phyloP scores from a whole-genome alignment of 129 eudicot genomes.

The Calendula officinalis region DNA sequence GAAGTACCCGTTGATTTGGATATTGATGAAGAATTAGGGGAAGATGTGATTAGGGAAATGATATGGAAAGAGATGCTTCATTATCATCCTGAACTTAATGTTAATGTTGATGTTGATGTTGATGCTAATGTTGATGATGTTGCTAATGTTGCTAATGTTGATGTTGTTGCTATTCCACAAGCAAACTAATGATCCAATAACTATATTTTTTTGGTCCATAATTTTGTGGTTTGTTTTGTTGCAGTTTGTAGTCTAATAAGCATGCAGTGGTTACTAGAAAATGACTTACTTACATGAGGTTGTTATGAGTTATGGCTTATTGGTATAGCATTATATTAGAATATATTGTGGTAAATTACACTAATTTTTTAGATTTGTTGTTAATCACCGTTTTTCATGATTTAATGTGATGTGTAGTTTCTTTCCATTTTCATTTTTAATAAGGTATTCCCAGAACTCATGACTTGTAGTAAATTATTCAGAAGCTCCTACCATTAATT shows the following conservation, averaged over 20 bases:
- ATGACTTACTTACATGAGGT: neutral
- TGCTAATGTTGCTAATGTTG: constrained; percentile 14
- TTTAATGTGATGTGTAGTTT: too few relatives aligned
- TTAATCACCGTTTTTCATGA: too few relatives aligned
- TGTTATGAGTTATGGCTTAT: too few relatives aligned
- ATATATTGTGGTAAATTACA: too few relatives aligned
- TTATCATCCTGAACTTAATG: constrained; percentile 53
- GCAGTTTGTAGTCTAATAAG: constrained; percentile 10
- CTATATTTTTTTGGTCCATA: neutral
- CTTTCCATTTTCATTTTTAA: too few relatives aligned
- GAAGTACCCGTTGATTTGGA: constrained; percentile 55
- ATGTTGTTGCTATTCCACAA: constrained; percentile 14
- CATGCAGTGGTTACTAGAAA: neutral
- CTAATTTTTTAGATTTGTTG: too few relatives aligned
- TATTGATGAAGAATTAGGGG: constrained; percentile 61
- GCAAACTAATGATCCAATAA: constrained; percentile 4
- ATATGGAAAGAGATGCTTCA: constrained; percentile 68
- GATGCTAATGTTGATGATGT: too few relatives aligned
- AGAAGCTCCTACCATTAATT: too few relatives aligned
- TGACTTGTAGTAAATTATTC: too few relatives aligned
- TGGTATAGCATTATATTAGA: too few relatives aligned
- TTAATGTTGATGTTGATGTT: too few relatives aligned
- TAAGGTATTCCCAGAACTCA: too few relatives aligned
- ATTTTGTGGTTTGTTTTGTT: neutral
- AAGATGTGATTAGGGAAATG: constrained; percentile 66